Conservation (phyloP, 2,329 filamentous ascomycete genomes). For the Stachybotrys chartarum region DNA sequence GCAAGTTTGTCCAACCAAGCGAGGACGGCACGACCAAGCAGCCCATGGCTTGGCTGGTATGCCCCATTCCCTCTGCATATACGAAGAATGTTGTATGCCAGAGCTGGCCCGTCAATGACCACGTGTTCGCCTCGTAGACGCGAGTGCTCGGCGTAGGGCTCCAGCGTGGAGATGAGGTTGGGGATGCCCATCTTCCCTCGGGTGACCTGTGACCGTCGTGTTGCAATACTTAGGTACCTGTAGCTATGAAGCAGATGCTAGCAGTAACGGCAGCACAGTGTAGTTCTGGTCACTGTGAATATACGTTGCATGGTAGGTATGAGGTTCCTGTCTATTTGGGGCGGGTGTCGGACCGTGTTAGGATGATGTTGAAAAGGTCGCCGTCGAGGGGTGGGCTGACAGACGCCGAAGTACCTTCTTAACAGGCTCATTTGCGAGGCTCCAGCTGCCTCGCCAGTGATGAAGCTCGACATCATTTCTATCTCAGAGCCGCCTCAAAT, state of each 20-base stretch:
- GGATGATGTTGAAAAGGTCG: too few relatives aligned
- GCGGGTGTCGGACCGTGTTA: too few relatives aligned
- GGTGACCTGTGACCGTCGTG: not conserved
- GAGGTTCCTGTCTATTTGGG: not conserved
- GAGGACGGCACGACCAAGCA: conserved; percentile 52
- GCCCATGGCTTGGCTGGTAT: conserved; percentile 53
- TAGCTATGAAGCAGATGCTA: not conserved
- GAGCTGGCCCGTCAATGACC: conserved; percentile 69
- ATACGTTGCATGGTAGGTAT: too few relatives aligned
- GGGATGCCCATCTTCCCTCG: conserved; percentile 48
- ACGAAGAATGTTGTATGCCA: conserved; percentile 67
- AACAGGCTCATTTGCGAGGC: too few relatives aligned
- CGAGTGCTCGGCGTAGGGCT: conserved; percentile 39
- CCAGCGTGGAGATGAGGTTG: conserved; percentile 44
- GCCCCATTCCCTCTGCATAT: conserved; percentile 43
- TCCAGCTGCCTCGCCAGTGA: too few relatives aligned
- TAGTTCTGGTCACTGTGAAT: too few relatives aligned
- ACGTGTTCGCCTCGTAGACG: conserved; percentile 33
- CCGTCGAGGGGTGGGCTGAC: too few relatives aligned
- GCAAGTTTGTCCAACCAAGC: conserved; percentile 57
- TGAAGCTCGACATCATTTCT: too few relatives aligned
- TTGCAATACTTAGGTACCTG: not conserved
- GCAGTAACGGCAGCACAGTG: not conserved
- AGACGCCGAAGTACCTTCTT: too few relatives aligned
- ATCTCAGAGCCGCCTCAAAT: too few relatives aligned